Evolutionary conservation across 305 asterid species (phyloP).

Genomic region (Solanum hybrid): DNA sequence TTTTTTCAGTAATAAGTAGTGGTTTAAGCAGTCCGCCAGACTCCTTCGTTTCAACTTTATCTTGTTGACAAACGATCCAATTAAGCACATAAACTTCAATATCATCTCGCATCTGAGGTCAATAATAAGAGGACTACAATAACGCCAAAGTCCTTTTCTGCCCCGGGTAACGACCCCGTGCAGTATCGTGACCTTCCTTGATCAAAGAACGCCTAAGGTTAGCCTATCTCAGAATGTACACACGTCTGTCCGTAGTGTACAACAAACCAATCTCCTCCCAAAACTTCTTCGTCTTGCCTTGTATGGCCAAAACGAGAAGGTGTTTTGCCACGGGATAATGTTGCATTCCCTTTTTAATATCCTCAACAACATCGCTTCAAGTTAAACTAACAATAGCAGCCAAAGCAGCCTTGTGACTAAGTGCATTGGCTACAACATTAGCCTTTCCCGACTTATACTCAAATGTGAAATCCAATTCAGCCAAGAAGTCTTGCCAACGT

Average conservation of each 20-base stretch:
- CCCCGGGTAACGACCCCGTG: accelerated
- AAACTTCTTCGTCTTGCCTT: not conserved
- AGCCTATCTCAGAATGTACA: not conserved
- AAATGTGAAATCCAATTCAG: too few relatives aligned
- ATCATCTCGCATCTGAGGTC: not conserved
- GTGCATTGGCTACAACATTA: not conserved
- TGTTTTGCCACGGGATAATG: not conserved
- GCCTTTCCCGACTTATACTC: too few relatives aligned
- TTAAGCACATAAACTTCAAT: not conserved
- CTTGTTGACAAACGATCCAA: not conserved
- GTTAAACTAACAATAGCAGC: not conserved
- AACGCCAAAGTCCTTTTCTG: accelerated
- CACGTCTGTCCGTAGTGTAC: not conserved
- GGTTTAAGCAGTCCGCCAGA: not conserved
- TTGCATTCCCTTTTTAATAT: not conserved
- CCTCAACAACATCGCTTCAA: not conserved
- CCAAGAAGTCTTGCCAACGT: too few relatives aligned
- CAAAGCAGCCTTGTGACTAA: not conserved
- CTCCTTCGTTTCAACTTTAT: not conserved
- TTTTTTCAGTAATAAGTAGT: not conserved
- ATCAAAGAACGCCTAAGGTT: not conserved
- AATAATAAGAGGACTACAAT: not conserved
- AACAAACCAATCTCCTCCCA: too few relatives aligned
- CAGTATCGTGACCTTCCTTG: not conserved
- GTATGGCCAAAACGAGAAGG: not conserved